phyloP scores from a whole-genome alignment of 352 stramenopile species.

The Phytophthora pinifolia region DNA sequence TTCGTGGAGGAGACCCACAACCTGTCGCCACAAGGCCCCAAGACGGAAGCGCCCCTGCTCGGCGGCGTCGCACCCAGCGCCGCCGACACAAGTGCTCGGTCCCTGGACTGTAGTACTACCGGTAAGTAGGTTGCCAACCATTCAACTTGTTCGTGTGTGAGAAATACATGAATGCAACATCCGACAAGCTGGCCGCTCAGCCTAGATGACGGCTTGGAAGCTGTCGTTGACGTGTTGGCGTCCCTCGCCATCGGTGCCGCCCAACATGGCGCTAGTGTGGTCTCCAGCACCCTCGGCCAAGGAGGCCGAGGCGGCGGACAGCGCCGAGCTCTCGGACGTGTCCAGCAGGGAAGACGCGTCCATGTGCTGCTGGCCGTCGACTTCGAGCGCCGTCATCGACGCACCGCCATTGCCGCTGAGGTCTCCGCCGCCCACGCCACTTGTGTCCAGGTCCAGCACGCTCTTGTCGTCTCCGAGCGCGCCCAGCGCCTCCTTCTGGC shows the following conservation, averaged over 20 bases:
- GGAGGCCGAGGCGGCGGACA: constrained; percentile 40
- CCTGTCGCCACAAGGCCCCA: constrained; percentile 52
- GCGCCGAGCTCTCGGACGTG: constrained; percentile 36
- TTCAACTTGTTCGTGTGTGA: no score
- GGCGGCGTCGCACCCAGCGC: constrained; percentile 7
- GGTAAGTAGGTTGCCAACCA: no score
- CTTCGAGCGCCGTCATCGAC: constrained; percentile 31
- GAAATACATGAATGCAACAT: no score
- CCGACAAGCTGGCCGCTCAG: no score
- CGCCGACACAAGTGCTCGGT: no score
- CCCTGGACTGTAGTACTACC: no score
- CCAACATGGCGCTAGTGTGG: constrained; percentile 31
- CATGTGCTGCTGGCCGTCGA: constrained; percentile 35
- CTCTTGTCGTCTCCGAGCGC: constrained; percentile 20
- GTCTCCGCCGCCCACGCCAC: constrained; percentile 3
- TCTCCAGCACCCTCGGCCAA: constrained; percentile 37
- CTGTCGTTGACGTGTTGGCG: constrained; percentile 23
- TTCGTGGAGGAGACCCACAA: constrained; percentile 73
- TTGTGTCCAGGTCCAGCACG: constrained; percentile 26
- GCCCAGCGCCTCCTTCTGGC: constrained; percentile 32
- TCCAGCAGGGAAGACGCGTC: constrained; percentile 37
- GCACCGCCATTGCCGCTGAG: not conserved
- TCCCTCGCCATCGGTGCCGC: constrained; percentile 14
- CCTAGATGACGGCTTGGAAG: constrained; percentile 46
- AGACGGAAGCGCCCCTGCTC: constrained; percentile 46